Evolutionary conservation across 805 yeast species (phyloP).

Genomic region (Lachancea kluyveri): DNA sequence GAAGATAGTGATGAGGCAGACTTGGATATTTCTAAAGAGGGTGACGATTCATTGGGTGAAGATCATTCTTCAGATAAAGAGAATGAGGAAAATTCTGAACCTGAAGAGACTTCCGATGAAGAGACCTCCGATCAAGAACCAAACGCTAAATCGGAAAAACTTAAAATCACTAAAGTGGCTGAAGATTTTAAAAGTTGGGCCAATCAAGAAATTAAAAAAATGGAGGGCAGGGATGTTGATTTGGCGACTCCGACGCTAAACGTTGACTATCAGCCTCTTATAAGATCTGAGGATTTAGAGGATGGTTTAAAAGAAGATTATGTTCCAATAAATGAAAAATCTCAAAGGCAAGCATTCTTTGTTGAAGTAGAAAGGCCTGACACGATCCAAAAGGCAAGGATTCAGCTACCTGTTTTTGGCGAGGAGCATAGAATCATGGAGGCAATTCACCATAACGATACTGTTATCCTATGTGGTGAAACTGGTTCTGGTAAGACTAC

Average conservation of each 20-base stretch:
- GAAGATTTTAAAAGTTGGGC: slow-evolving; percentile 86
- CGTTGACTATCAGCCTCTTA: slow-evolving; percentile 46
- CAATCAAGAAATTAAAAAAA: slow-evolving; percentile 55
- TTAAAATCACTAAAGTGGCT: slow-evolving; percentile 45
- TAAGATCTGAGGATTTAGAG: slow-evolving; percentile 65
- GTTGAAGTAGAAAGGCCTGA: slow-evolving; percentile 63
- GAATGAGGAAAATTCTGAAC: slow-evolving; percentile 24
- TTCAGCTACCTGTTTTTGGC: slow-evolving; percentile 77
- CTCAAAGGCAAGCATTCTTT: slow-evolving; percentile 52
- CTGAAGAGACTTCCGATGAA: slow-evolving; percentile 17
- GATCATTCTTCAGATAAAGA: slow-evolving; percentile 16
- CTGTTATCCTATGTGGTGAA: slow-evolving; percentile 90
- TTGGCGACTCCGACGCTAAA: slow-evolving; percentile 45
- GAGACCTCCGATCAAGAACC: no score
- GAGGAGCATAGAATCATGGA: slow-evolving; percentile 95
- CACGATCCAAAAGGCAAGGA: slow-evolving; percentile 60
- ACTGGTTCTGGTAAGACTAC: slow-evolving; percentile 99
- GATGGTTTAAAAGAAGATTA: slow-evolving; percentile 62
- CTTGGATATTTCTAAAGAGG: slow-evolving; percentile 11
- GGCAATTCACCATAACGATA: slow-evolving; percentile 86
- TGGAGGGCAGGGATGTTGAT: slow-evolving; percentile 54
- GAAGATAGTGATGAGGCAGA: slow-evolving; percentile 18
- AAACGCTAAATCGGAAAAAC: no score
- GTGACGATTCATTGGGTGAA: slow-evolving; percentile 9
- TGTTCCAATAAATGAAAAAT: slow-evolving; percentile 48